phyloP scores from a whole-genome alignment of 129 eudicot species.

The Lonicera japonica region DNA sequence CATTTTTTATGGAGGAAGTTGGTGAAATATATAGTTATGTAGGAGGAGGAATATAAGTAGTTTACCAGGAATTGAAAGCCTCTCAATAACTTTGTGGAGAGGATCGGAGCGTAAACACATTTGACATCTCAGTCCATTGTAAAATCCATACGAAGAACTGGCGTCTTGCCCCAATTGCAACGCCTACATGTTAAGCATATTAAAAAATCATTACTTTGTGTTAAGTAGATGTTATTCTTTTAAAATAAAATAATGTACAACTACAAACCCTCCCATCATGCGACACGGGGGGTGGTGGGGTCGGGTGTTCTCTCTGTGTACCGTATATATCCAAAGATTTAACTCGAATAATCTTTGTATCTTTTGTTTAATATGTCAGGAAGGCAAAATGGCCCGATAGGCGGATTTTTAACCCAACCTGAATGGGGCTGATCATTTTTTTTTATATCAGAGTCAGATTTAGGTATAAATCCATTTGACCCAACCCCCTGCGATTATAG shows the following conservation, averaged over 20 bases:
- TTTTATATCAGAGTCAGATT: too few species aligned
- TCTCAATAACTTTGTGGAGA: slow-evolving; percentile 72
- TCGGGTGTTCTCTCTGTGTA: too few species aligned
- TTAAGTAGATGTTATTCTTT: neutral
- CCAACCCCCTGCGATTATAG: too few species aligned
- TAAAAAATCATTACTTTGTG: neutral
- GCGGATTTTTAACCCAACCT: too few species aligned
- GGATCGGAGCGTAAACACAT: slow-evolving; percentile 84
- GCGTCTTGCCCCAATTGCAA: slow-evolving; percentile 74
- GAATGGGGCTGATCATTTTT: too few species aligned
- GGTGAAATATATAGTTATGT: neutral
- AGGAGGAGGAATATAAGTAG: neutral
- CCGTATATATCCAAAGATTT: too few species aligned
- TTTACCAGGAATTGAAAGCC: slow-evolving; percentile 70
- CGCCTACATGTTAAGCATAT: slow-evolving; percentile 35
- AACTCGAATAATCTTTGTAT: too few species aligned
- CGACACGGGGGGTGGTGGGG: neutral
- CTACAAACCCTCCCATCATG: slow-evolving; percentile 3
- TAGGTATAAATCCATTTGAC: too few species aligned
- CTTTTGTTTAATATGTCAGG: too few species aligned
- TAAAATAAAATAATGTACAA: too few species aligned
- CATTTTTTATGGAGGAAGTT: neutral
- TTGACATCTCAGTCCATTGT: slow-evolving; percentile 80
- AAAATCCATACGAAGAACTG: slow-evolving; percentile 53
- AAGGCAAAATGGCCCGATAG: too few species aligned